Conservation (phyloP, 2,329 filamentous ascomycete species). For the Aspergillus uvarum region DNA sequence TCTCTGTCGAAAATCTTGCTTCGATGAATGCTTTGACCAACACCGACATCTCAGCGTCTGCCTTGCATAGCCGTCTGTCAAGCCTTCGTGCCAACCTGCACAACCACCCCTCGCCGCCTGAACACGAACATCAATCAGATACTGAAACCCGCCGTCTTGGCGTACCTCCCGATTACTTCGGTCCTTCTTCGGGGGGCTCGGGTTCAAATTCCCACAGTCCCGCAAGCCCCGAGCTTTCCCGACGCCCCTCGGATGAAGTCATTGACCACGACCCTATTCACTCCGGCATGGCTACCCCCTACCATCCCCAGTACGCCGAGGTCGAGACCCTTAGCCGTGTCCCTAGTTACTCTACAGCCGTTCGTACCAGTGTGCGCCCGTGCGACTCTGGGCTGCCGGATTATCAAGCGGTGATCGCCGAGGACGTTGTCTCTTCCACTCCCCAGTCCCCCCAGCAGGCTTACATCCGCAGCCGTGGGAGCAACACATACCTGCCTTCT, state of each 20-base stretch:
- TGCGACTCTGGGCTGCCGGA: constrained; percentile 60
- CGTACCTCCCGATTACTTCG: constrained; percentile 34
- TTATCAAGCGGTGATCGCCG: constrained; percentile 58
- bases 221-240: constrained; percentile 41
- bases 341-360: constrained; percentile 73
- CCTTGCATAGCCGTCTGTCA: constrained; percentile 68
- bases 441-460: constrained; percentile 42
- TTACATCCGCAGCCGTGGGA: constrained; percentile 39
- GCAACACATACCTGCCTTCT: constrained; percentile 29
- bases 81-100: constrained; percentile 48
- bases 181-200: constrained; percentile 18
- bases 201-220: constrained; percentile 37
- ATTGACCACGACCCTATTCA: constrained; percentile 40
- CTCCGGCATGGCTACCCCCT: constrained; percentile 44
- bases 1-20: constrained; percentile 77
- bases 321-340: constrained; percentile 69
- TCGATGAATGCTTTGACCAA: constrained; percentile 54
- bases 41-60: constrained; percentile 59
- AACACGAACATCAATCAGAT: constrained; percentile 26
- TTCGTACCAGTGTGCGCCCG: constrained; percentile 62
- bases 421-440: constrained; percentile 26
- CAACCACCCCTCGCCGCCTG: constrained; percentile 20
- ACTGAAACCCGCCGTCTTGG: constrained; percentile 24
- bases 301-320: constrained; percentile 51
- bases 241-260: constrained; percentile 50